A percentile compares a stretch with the other conserved stretches of the same genome.
Conservation (phyloP, 176 grass and related monocot genomes). For the Stipa capillata region DNA sequence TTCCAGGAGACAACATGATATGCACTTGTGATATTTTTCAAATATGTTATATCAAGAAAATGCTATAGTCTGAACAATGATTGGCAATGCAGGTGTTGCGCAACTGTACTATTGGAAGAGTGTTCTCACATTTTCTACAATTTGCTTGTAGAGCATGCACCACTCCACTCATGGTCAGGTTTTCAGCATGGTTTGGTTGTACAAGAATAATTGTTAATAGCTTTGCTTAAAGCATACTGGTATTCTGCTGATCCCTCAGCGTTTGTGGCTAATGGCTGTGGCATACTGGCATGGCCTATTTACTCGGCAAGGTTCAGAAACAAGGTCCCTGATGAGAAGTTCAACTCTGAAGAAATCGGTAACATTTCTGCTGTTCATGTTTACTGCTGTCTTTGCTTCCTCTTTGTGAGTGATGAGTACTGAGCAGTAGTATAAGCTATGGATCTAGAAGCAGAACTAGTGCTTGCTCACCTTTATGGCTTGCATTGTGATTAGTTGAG, state of each 20-base stretch:
- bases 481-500: constrained; percentile 27
- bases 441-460: background rate
- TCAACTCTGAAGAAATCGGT: constrained; percentile 2
- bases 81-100: background rate
- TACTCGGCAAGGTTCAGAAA: background rate
- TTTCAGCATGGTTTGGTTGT: constrained; percentile 30
- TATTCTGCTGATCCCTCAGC: background rate
- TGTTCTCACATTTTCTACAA: background rate
- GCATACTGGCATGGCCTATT: background rate
- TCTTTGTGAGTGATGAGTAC: background rate
- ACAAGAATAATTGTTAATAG: constrained; percentile 41
- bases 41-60: constrained; percentile 14
- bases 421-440: background rate
- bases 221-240: constrained; percentile 12
- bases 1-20: constrained; percentile 67
- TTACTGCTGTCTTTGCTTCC: background rate
- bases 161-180: background rate
- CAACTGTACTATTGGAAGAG: constrained; percentile 4
- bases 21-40: background rate
- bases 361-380: background rate
- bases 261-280: background rate
- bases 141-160: constrained; percentile 28
- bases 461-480: background rate
- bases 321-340: background rate
- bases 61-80: constrained; percentile 26